These are phyloP conservation scores for Anisodus acutangulus DNA, from an alignment of 257 asterid species.

Conservation along the genomic window DNA sequence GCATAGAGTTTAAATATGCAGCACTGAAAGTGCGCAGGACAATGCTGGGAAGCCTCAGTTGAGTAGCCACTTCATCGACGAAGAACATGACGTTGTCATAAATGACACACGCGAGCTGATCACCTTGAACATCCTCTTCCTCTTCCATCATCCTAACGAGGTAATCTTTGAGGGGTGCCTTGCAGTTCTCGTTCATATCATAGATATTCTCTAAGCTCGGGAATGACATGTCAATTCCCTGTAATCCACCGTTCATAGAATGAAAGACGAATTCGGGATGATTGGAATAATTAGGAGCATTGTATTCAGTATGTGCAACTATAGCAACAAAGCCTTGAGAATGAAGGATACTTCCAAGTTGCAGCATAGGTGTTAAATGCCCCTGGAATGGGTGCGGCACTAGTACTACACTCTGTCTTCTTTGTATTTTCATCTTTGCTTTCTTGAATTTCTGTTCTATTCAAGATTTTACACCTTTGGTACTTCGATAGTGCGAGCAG, in stretches of 20 bases:
- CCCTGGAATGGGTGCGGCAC: conserved; percentile 55
- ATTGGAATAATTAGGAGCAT: conserved; percentile 48
- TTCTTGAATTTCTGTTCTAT: background rate
- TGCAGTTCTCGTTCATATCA: conserved; percentile 45
- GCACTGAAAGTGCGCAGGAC: conserved; percentile 48
- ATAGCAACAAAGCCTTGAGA: conserved; percentile 50
- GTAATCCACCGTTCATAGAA: conserved; percentile 32
- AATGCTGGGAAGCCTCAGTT: conserved; percentile 49
- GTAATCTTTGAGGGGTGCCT: conserved; percentile 35
- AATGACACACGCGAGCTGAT: conserved; percentile 43
- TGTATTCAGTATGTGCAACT: conserved; percentile 46
- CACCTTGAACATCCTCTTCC: background rate
- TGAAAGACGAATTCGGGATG: conserved; percentile 49
- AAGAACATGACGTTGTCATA: conserved; percentile 54
- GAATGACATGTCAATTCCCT: background rate
- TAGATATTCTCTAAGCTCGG: background rate
- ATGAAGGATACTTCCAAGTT: conserved; percentile 56
- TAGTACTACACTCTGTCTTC: conserved; percentile 31
- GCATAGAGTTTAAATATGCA: conserved; percentile 39
- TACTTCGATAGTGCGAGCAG: too few relatives aligned
- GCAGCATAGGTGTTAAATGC: conserved; percentile 60
- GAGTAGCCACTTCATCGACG: conserved; percentile 41
- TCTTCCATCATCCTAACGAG: conserved; percentile 38
- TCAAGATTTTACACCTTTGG: background rate
- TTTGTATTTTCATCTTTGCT: background rate